Evolutionary conservation across 176 grass and related monocot species (phyloP).

Genomic region (Triticum timopheevii): DNA sequence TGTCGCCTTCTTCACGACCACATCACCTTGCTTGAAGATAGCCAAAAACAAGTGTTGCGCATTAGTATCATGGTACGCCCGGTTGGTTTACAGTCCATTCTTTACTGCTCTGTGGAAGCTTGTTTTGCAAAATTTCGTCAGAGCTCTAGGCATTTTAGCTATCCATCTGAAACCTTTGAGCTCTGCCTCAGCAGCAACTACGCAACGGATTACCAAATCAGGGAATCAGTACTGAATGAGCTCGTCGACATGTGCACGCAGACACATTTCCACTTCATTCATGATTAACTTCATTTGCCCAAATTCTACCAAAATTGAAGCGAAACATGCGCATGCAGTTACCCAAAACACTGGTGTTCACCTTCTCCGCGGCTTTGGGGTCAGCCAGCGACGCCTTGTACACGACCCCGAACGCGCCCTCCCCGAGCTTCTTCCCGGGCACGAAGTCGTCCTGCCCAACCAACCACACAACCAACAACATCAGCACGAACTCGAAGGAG

Average conservation of each 20-base stretch:
- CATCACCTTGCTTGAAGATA: slow-evolving; percentile 72
- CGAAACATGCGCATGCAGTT: not conserved
- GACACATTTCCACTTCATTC: not conserved
- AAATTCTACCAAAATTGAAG: not conserved
- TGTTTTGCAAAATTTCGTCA: not conserved
- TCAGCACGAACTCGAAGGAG: not conserved
- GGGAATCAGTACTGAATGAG: not conserved
- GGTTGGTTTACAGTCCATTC: not conserved
- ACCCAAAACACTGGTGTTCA: slow-evolving; percentile 4
- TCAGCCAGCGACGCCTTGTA: slow-evolving; percentile 78
- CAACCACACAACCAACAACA: not conserved
- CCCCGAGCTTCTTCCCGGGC: slow-evolving; percentile 88
- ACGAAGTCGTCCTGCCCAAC: slow-evolving; percentile 71
- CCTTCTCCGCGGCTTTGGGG: slow-evolving; percentile 69
- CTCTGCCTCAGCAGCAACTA: not conserved
- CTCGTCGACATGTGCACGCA: not conserved
- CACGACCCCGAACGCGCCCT: slow-evolving; percentile 90
- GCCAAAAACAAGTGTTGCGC: not conserved
- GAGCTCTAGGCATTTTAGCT: not conserved
- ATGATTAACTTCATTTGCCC: not conserved
- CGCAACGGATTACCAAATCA: not conserved
- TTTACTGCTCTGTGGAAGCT: not conserved
- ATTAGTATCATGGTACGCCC: not conserved
- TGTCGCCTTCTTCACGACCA: slow-evolving; percentile 96
- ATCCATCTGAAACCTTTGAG: not conserved